Base-by-base conservation (phyloP, 495 filamentous ascomycete genomes). In the Penicillium egyptiacum region DNA sequence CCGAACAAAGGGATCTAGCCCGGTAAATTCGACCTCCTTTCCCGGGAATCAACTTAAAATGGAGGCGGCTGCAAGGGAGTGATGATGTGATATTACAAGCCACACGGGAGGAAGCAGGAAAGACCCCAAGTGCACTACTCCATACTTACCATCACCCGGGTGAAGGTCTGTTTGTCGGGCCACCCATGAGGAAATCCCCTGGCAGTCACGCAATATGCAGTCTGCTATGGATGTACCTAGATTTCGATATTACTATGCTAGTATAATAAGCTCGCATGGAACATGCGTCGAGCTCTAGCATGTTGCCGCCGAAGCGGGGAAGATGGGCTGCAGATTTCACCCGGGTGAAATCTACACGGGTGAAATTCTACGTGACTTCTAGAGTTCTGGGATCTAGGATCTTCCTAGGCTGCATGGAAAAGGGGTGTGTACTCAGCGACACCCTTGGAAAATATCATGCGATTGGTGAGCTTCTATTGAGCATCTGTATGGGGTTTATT, bases 341-440 rank as follows among this genome's bases (percentile, higher is more conserved):
- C 57, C 51, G 57, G 57, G 57, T 55, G 51, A 55, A 45, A 31
- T 49, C 35, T 9, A 30, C 28, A 10, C 28, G 28, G 28, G 9
- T 30, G 28, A 12, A 44, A 23, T 47, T 49, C 50, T 23, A 47
- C 25, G 19, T 2, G 23, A 49, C 25, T 58, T 58, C 56, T 58
- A 53, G 56, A 58, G 30, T 43, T 11, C 19, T 5, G 10, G 41
- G 41, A 43, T 43, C 41, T 22, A n/a, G 44, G 44, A 45, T 47
- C 44, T 30, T 47, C 33, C 5, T 16, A 5, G 4, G 3, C 14
- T 17, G 35, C 35, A 39, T 39, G 14, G 14, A 7, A 6, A 37
- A 37, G 14, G 33, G 33, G 33, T n/a, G n/a, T 8, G 35, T 39
- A 6, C 16, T 9, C n/a, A 7, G 35, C 16, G n/a, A 39, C 7